A percentile compares a stretch with the other conserved stretches of the same genome.
Evolutionary conservation across 1,139 yeast genomes (phyloP).

Genomic region (Eremothecium sinecaudum): DNA sequence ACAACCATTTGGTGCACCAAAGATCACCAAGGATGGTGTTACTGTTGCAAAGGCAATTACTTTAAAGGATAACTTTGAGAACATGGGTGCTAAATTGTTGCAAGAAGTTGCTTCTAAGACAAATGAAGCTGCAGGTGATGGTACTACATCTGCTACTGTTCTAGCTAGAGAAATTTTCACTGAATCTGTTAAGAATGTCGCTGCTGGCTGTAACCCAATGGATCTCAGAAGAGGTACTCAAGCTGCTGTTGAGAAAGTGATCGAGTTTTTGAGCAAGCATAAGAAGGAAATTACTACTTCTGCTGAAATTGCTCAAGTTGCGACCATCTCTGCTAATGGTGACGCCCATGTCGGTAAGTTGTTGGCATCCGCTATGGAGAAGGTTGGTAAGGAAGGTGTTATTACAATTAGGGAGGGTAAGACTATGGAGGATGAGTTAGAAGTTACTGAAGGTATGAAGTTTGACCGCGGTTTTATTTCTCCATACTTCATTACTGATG

Average conservation of each 20-base stretch:
- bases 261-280: slow-evolving; percentile 76
- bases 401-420: slow-evolving; percentile 97
- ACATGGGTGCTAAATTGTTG: slow-evolving; percentile 83
- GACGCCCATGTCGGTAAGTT: slow-evolving; percentile 89
- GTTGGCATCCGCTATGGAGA: slow-evolving; percentile 96
- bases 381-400: slow-evolving; percentile 99
- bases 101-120: slow-evolving; percentile 99
- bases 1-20: slow-evolving; percentile 95
- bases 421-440: slow-evolving; percentile 93
- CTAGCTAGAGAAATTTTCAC: slow-evolving; percentile 95
- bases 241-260: slow-evolving; percentile 96
- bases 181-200: slow-evolving; percentile 95
- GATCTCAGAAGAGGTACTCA: slow-evolving; percentile 98
- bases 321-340: slow-evolving; percentile 97
- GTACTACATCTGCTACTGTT: slow-evolving; percentile 97
- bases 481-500: slow-evolving; percentile 94
- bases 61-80: slow-evolving; percentile 88
- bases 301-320: slow-evolving; percentile 97
- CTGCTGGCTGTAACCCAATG: slow-evolving; percentile 99
- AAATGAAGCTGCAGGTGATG: slow-evolving; percentile 98
- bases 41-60: slow-evolving; percentile 90
- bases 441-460: slow-evolving; percentile 98
- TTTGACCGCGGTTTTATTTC: slow-evolving; percentile 98
- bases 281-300: slow-evolving; percentile 96
- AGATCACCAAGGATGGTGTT: slow-evolving; percentile 99